phyloP scores from a whole-genome alignment of 148 eudicot species.

The Talinum fruticosum region DNA sequence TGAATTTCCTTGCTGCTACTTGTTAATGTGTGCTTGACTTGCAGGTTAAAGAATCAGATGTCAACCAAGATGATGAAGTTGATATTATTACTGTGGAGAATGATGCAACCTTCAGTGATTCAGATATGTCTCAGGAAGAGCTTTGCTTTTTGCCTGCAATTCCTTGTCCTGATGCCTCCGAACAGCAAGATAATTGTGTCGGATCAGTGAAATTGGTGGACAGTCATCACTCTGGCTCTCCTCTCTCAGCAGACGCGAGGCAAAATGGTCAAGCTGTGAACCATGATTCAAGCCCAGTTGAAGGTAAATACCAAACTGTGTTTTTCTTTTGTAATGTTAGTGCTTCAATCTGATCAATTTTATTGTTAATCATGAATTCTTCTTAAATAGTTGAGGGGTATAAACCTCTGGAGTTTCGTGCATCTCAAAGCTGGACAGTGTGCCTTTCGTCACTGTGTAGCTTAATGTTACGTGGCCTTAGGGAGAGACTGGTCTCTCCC shows the following conservation, averaged over 20 bases:
- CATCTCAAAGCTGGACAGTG: not conserved
- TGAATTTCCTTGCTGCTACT: not conserved
- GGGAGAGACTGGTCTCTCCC: not conserved
- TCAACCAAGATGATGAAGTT: constrained; percentile 79
- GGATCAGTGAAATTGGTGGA: constrained; percentile 52
- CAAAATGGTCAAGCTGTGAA: constrained; percentile 58
- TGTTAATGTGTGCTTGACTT: not conserved
- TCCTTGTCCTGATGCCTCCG: constrained; percentile 69
- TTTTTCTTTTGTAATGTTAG: not conserved
- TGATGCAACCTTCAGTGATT: constrained; percentile 80
- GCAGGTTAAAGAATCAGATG: constrained; percentile 76
- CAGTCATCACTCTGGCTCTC: constrained; percentile 60
- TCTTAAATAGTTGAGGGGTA: not conserved
- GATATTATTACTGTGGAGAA: constrained; percentile 74
- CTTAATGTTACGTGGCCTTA: not conserved
- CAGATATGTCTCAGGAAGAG: constrained; percentile 83
- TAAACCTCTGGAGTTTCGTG: not conserved
- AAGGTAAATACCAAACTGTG: constrained; percentile 40
- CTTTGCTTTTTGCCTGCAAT: constrained; percentile 71
- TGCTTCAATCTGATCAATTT: constrained; percentile 3
- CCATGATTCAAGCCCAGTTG: constrained; percentile 61
- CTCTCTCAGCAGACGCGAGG: constrained; percentile 62
- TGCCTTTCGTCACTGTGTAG: not conserved
- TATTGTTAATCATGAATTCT: not conserved
- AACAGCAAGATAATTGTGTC: constrained; percentile 49